phyloP scores from a whole-genome alignment of 1,284 basidiomycete species.

The Thelephora terrestris region DNA sequence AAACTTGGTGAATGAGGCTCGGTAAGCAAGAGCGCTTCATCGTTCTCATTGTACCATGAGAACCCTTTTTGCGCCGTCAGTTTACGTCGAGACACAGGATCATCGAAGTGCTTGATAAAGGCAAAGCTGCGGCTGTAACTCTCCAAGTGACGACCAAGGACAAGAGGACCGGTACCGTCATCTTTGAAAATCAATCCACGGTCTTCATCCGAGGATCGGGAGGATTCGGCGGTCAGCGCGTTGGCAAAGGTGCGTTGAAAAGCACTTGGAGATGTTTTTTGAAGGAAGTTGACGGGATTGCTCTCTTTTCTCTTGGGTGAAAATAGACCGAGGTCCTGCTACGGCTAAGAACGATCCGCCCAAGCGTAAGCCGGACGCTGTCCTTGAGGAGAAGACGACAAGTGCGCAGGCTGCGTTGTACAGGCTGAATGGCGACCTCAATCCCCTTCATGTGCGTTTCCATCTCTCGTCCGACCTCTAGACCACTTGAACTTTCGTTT shows the following conservation, averaged over 20 bases:
- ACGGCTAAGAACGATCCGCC: slow-evolving; percentile 81
- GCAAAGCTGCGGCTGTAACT: slow-evolving; percentile 87
- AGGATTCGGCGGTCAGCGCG: slow-evolving; percentile 90
- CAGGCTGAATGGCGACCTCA: slow-evolving; percentile 82
- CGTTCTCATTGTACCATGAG: not conserved
- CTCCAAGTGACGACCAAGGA: slow-evolving; percentile 72
- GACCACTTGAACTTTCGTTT: slow-evolving; percentile 3
- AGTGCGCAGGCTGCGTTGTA: slow-evolving; percentile 84
- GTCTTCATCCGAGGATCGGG: slow-evolving; percentile 91
- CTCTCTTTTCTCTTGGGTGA: slow-evolving; percentile 1
- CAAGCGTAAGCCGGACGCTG: slow-evolving; percentile 73
- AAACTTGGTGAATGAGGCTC: slow-evolving; percentile 70
- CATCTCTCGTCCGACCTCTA: not conserved
- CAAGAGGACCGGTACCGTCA: slow-evolving; percentile 65
- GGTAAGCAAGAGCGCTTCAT: slow-evolving; percentile 30
- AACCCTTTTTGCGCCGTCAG: not conserved
- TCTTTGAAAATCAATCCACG: slow-evolving; percentile 93
- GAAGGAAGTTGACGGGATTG: not conserved
- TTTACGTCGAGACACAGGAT: slow-evolving; percentile 30
- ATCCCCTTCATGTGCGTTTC: slow-evolving; percentile 76
- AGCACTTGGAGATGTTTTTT: not conserved
- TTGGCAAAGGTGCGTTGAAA: slow-evolving; percentile 53
- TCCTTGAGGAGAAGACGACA: slow-evolving; percentile 80
- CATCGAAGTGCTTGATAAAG: slow-evolving; percentile 80
- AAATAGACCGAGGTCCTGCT: slow-evolving; percentile 80